Evolutionary conservation across 1,139 yeast species (phyloP).

Genomic region (Scheffersomyces illinoinensis): DNA sequence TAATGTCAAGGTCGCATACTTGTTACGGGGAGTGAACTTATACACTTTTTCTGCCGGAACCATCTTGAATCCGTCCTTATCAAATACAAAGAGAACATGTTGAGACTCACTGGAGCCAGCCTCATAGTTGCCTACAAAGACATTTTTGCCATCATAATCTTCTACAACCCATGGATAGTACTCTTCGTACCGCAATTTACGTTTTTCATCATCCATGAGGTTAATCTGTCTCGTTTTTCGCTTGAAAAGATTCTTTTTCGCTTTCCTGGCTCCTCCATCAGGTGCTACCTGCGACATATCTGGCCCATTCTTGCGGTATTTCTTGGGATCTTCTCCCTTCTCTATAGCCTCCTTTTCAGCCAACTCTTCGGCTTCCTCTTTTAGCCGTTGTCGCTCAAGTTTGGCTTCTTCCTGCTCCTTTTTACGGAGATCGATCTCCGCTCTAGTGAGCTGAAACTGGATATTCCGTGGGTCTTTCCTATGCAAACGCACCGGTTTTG

Average conservation of each 20-base stretch:
- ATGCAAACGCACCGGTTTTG: slow-evolving; percentile 81
- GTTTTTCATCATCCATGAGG: slow-evolving; percentile 76
- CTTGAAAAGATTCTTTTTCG: slow-evolving; percentile 61
- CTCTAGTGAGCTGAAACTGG: slow-evolving; percentile 75
- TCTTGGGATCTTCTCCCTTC: slow-evolving; percentile 14
- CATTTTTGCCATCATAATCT: slow-evolving; percentile 91
- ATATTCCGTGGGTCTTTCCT: slow-evolving; percentile 90
- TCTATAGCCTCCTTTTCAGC: slow-evolving; percentile 16
- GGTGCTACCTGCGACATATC: slow-evolving; percentile 83
- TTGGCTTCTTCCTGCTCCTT: slow-evolving; percentile 45
- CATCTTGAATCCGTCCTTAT: slow-evolving; percentile 87
- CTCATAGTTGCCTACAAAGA: slow-evolving; percentile 95
- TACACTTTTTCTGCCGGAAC: slow-evolving; percentile 94
- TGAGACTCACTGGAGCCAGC: slow-evolving; percentile 85
- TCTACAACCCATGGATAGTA: slow-evolving; percentile 98
- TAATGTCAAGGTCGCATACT: slow-evolving; percentile 87
- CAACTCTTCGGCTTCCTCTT: slow-evolving; percentile 25
- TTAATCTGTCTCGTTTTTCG: slow-evolving; percentile 85
- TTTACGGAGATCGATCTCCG: slow-evolving; percentile 59
- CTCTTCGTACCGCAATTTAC: slow-evolving; percentile 88
- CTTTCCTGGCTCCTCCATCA: slow-evolving; percentile 85
- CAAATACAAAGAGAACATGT: slow-evolving; percentile 83
- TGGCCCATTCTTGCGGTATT: slow-evolving; percentile 7
- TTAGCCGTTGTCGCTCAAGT: slow-evolving; percentile 28
- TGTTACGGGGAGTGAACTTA: slow-evolving; percentile 89